Percentiles rank a stretch among this genome's conserved stretches.
phyloP scores from a whole-genome alignment of 495 filamentous ascomycete species.

The Trichoderma virens region DNA sequence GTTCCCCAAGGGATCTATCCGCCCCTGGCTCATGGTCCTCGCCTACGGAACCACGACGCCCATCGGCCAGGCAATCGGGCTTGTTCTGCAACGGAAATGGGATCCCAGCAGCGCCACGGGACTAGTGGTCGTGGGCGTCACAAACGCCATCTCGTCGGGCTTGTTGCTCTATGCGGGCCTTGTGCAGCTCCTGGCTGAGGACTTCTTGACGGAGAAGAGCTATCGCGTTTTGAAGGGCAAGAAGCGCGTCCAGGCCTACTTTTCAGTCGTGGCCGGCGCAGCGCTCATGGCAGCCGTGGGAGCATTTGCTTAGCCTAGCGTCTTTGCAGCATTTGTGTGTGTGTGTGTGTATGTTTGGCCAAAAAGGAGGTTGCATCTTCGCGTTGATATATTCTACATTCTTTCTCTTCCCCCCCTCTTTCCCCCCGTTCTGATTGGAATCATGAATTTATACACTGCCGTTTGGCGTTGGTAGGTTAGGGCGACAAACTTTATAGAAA shows the following conservation, averaged over 20 bases:
- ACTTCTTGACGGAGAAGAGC: constrained; percentile 85
- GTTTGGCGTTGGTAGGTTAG: background rate
- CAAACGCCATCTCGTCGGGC: constrained; percentile 84
- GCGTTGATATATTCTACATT: too few species aligned
- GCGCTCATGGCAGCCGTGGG: constrained; percentile 82
- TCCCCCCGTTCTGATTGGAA: background rate
- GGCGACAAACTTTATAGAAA: background rate
- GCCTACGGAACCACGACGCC: constrained; percentile 91
- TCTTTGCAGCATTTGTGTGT: background rate
- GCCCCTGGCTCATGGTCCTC: constrained; percentile 91
- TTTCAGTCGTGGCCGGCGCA: constrained; percentile 68
- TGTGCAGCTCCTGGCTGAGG: constrained; percentile 86
- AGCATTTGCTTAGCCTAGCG: constrained; percentile 63
- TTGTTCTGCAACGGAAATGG: constrained; percentile 75
- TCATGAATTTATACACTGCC: background rate
- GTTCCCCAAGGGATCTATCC: constrained; percentile 45
- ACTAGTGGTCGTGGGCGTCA: constrained; percentile 82
- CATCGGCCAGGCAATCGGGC: constrained; percentile 80
- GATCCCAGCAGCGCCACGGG: constrained; percentile 76
- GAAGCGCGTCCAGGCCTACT: constrained; percentile 65
- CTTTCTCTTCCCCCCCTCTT: background rate
- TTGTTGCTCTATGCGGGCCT: constrained; percentile 84
- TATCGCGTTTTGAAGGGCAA: constrained; percentile 65
- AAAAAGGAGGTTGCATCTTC: background rate
- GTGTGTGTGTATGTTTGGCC: background rate